Base-by-base conservation (phyloP, 2,329 filamentous ascomycete species). In the Kalaharituber pfeilii region DNA sequence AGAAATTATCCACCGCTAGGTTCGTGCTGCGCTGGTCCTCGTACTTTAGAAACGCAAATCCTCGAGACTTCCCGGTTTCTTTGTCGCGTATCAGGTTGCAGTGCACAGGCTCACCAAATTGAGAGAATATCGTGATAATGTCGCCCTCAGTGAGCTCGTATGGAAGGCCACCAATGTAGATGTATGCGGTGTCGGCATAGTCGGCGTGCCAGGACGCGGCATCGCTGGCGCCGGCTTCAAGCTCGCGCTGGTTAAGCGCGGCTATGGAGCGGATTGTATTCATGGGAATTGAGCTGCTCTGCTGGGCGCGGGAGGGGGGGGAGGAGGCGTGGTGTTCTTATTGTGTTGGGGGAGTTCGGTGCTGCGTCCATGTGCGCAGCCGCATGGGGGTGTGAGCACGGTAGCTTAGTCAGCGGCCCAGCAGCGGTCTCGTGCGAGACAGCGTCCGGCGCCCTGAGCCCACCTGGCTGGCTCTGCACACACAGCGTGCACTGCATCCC, bases 11-110 rank as follows among this genome's bases (percentile, higher is more conserved):
- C 8, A 98, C 93, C 0, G 93, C 91, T 42, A 98, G 72, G 69
- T 96, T 89, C 58, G 86, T 93, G 70, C 88, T 95, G 62, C 89
- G 77, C 72, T 98, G 91, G 69, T 98, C 89, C 67, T 98, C 91
- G 69, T 96, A 98, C 67, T 98, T 98, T 56, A 98, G 75, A 75
- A 93, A 98, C 2, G 84, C 87, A 66, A 96, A 98, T 0, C 91
- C 91, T 61, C 83, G 84, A 58, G 85, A 93, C 70, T 94, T 95
- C 58, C 91, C 91, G 0, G 88, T 93, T 67, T 96, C 93, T 66
- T 91, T 91, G 73, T 98, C 91, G 65, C 91, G 86, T 49, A 83
- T 81, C 11, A 98, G 78, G 64, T 95, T 93, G 56, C 98, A 75
- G 69, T 89, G 93, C 2, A 88, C 85, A 1, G 93, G 93, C 66